Percentiles rank a stretch among this genome's conserved stretches.
Evolutionary conservation across 768 basidiomycete genomes (phyloP).

Genomic region (Suillus decipiens): DNA sequence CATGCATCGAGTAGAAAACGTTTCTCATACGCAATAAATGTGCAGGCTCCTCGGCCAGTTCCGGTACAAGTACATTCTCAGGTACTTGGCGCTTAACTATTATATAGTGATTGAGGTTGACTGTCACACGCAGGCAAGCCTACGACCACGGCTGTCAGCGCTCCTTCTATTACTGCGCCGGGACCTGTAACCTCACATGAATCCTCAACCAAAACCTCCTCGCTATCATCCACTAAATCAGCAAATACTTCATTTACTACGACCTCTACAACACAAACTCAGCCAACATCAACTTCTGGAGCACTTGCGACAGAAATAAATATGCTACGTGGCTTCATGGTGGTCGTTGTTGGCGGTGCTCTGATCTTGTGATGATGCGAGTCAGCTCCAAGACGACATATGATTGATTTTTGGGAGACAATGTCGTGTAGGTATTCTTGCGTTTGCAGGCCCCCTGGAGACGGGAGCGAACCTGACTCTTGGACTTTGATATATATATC

Average conservation of each 20-base stretch:
- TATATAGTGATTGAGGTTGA: background rate
- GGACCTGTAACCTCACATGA: background rate
- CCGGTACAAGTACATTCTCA: background rate
- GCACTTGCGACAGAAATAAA: background rate
- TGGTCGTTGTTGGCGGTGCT: background rate
- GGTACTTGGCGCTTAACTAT: background rate
- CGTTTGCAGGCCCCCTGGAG: background rate
- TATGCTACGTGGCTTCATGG: background rate
- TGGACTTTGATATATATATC: conserved; percentile 1
- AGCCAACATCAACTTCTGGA: conserved; percentile 7
- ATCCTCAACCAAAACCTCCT: conserved; percentile 2
- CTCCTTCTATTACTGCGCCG: background rate
- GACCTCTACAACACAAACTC: conserved; percentile 3
- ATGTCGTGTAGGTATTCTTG: background rate
- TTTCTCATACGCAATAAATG: background rate
- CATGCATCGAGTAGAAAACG: background rate
- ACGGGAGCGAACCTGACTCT: background rate
- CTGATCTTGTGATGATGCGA: conserved; percentile 9
- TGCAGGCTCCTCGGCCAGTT: background rate
- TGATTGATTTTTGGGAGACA: too few relatives aligned
- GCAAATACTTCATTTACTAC: background rate
- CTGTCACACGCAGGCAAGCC: background rate
- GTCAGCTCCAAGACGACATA: background rate
- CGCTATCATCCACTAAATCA: background rate
- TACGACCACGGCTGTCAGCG: background rate